Percentiles rank a stretch among this genome's conserved stretches.
Conservation (phyloP, 495 filamentous ascomycete genomes). For the Copromyces sp. region DNA sequence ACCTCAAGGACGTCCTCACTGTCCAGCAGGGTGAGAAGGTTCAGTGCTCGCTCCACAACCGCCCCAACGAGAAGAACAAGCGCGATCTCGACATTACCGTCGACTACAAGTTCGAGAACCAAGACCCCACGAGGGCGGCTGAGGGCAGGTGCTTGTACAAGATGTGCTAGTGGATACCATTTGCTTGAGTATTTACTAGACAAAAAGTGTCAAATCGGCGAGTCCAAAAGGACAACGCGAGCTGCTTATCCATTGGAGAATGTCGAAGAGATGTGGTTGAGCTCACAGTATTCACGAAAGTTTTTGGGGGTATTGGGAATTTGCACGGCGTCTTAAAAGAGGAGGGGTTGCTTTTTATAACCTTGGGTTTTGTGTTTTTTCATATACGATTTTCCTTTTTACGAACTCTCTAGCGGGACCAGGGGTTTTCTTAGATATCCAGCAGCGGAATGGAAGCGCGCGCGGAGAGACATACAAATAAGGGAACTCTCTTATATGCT, state of each 20-base stretch:
- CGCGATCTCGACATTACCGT: constrained; percentile 90
- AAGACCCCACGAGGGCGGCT: constrained; percentile 56
- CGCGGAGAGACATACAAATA: not conserved
- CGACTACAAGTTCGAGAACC: constrained; percentile 66
- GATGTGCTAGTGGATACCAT: constrained; percentile 53
- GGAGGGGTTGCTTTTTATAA: not conserved
- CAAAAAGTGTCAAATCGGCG: not conserved
- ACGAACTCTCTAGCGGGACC: not conserved
- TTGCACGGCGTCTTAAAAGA: not conserved
- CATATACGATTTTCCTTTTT: not conserved
- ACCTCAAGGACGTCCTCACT: constrained; percentile 73
- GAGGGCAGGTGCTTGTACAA: constrained; percentile 71
- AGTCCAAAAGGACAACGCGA: not conserved
- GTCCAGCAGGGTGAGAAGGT: constrained; percentile 71
- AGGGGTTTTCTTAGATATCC: constrained; percentile 2
- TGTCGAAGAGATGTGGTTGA: not conserved
- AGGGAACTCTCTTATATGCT: not conserved
- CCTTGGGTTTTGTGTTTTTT: not conserved
- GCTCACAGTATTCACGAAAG: not conserved
- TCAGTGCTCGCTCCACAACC: constrained; percentile 61
- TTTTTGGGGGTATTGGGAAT: not conserved
- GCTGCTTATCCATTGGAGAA: not conserved
- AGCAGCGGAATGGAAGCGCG: not conserved
- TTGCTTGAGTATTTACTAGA: not conserved
- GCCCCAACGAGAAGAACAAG: constrained; percentile 87